Base-by-base conservation (phyloP, 179 eudicot species). In the Spinacia oleracea region DNA sequence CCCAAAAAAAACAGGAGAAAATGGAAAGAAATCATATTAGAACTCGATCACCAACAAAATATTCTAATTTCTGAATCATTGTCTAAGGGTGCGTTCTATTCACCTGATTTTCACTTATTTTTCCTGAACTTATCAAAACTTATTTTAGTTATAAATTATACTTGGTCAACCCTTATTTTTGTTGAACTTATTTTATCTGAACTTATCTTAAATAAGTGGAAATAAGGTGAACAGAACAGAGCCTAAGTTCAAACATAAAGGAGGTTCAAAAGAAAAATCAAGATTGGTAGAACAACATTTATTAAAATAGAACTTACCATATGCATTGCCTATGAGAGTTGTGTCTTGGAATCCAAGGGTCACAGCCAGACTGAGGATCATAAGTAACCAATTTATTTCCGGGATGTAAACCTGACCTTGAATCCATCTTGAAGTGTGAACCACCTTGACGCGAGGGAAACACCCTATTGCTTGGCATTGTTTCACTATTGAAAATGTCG, bases 381-480 rank as follows among this genome's bases (percentile, higher is more conserved):
- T 81, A 50, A 84, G 84, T 35, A 81, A 75, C 87, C 86, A 84
- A 45, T 84, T 84, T 51, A 84, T 78, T 83, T 84, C 86, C 0
- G 84, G 86, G 73, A 84, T 84, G 77, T 84, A 84, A 53, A 84
- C 76, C 34, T 81, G 86, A 43, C 84, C 86, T 63, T 51, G 72
- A 46, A 84, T 84, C 84, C 84, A 81, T 65, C 82, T 84, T 55
- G 86, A 75, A 29, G 86, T 84, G 75, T 78, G 80, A 11, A 81
- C 84, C 43, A 78, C 66, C 82, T 84, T 84, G 10, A 83, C 86
- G 20, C 76, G 83, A 59, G 86, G 86, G 75, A 83, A 83, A 65
- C 86, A 84, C 46, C 86, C 86, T 50, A 84, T 46, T 15, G 86
- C 82, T 71, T 78, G 82, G 67, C 87, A 81, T 78, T 84, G 84